Percentiles rank a stretch among this genome's conserved stretches.
phyloP scores from a whole-genome alignment of 129 eudicot genomes.

The Oenanthe sinensis region DNA sequence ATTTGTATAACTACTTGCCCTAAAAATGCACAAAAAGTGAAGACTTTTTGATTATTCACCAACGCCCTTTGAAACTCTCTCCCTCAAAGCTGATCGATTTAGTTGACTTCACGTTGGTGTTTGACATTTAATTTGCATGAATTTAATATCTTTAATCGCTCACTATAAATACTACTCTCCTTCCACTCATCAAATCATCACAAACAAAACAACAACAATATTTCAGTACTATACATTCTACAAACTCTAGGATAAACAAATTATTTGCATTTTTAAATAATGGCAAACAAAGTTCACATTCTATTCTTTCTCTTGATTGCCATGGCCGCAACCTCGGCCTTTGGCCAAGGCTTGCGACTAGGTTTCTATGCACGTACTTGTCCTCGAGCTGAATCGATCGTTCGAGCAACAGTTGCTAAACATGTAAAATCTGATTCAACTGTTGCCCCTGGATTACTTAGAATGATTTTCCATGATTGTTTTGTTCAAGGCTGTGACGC shows the following conservation, averaged over 20 bases:
- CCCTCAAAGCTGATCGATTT: not conserved
- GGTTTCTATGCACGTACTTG: not conserved
- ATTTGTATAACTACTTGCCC: not conserved
- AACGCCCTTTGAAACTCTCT: not conserved
- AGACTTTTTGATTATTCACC: not conserved
- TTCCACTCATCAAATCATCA: not conserved
- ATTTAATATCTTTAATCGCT: not conserved
- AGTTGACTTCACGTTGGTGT: not conserved
- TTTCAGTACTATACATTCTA: not conserved
- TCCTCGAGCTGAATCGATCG: not conserved
- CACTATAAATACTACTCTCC: constrained; percentile 1
- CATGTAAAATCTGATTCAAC: not conserved
- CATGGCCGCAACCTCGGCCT: constrained; percentile 7
- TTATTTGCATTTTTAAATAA: not conserved
- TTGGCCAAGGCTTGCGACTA: not conserved
- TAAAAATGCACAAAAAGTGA: not conserved
- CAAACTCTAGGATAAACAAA: not conserved
- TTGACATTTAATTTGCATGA: not conserved
- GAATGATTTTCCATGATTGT: constrained; percentile 7
- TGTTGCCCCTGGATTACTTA: not conserved
- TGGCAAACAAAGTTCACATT: not conserved
- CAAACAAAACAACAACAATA: not conserved
- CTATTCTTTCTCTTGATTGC: not conserved
- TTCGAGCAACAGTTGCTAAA: not conserved
- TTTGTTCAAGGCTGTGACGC: constrained; percentile 7